phyloP scores from a whole-genome alignment of 2,329 filamentous ascomycete genomes.

The Botrytis byssoidea region DNA sequence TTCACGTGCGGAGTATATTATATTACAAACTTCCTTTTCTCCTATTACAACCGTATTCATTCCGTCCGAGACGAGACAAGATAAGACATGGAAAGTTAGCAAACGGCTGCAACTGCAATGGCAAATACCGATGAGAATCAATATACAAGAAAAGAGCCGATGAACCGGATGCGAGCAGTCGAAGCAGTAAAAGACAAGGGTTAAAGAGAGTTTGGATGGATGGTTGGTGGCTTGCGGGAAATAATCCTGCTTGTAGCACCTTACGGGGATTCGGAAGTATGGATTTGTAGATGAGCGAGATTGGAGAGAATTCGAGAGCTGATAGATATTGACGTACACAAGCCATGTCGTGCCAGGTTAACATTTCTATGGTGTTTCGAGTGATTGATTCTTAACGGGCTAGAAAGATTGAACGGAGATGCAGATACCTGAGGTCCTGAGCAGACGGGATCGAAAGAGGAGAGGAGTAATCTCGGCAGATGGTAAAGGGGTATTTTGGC shows the following conservation, averaged over 20 bases:
- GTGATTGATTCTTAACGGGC: not conserved
- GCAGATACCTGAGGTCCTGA: not conserved
- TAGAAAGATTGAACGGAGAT: not conserved
- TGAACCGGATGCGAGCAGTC: not conserved
- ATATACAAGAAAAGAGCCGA: not conserved
- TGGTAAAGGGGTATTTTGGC: not conserved
- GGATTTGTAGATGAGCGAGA: slow-evolving; percentile 10
- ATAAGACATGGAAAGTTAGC: not conserved
- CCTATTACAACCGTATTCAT: not conserved
- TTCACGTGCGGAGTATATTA: not conserved
- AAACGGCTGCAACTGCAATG: not conserved
- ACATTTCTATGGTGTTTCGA: not conserved
- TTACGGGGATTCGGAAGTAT: not conserved
- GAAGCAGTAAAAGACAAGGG: not conserved
- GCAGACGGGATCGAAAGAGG: not conserved
- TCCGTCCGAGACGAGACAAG: not conserved
- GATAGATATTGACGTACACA: slow-evolving; percentile 8
- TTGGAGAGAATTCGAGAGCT: slow-evolving; percentile 4
- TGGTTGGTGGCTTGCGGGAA: not conserved
- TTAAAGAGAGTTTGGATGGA: not conserved
- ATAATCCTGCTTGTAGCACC: not conserved
- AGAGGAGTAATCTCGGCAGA: not conserved
- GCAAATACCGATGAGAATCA: not conserved
- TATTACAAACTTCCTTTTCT: not conserved
- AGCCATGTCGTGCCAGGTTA: not conserved